Evolutionary conservation across 495 filamentous ascomycete species (phyloP), one percentile per base, ranked within the genome.

Genomic region (Penicillium psychrofluorescens): DNA sequence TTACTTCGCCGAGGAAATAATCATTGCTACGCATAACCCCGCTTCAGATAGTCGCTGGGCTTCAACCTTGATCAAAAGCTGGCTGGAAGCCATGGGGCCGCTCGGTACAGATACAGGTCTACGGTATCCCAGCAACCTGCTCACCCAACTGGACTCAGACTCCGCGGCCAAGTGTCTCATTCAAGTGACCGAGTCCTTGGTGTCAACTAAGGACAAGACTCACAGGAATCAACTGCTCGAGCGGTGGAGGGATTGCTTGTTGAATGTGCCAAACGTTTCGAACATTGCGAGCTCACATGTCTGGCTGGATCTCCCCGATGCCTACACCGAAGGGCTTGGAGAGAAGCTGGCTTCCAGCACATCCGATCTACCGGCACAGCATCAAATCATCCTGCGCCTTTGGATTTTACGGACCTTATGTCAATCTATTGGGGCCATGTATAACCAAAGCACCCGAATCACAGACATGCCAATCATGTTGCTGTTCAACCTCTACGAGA

Each of bases 361-460:
- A 36, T n/a, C 6, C 14, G 51, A n/a, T 43, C 55, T 16, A 34
- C 43, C 3, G 22, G 22, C 22, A 22, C 58, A 52, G 7, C 55
- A 59, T 8, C 61, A 55, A 29, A 61, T 71, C 3, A 30, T 70
- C 1, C 10, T 63, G 16, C 66, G 70, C 16, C 41, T 73, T 9
- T 73, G 70, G 70, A 35, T 53, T 27, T 49, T 71, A 43, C 56
- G 59, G 16, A 54, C 53, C 0, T 41, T 73, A 16, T 58, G 55
- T 36, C 48, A 50, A 41, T 44, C 55, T 6, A 40, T 51, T 32
- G 52, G 49, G 9, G 54, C 53, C 34, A 44, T 56, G 44, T 60
- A 62, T 44, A 54, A 41, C 13, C 45, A 46, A 32, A 33, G 33
- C 11, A 7, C 34, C 7, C 51, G 45, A 35, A 39, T 43, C 1